Conservation (phyloP, 768 basidiomycete species). For the Nidularia sp. region DNA sequence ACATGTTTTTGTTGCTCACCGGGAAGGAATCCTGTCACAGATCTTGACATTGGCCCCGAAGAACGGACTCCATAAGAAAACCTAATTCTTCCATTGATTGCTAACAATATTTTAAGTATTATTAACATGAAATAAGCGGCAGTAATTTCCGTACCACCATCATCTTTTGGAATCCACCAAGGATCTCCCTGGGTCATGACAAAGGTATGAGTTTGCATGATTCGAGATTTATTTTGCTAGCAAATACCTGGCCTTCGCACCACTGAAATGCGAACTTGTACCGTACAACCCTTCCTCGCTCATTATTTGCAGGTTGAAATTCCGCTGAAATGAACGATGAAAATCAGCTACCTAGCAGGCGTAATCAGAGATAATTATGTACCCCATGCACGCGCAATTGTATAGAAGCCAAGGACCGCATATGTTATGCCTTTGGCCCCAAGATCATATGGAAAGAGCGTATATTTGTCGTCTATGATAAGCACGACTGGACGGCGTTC, state of each 20-base stretch:
- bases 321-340: slow-evolving; percentile 42
- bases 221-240: not conserved
- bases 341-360: not conserved
- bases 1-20: too few relatives aligned
- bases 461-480: slow-evolving; percentile 72
- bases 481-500: slow-evolving; percentile 61
- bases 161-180: slow-evolving; percentile 33
- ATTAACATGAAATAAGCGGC: too few relatives aligned
- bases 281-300: slow-evolving; percentile 53
- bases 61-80: too few relatives aligned
- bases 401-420: slow-evolving; percentile 67
- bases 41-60: too few relatives aligned
- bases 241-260: slow-evolving; percentile 63
- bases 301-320: slow-evolving; percentile 47
- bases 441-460: slow-evolving; percentile 69
- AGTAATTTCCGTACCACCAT: not conserved
- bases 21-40: too few relatives aligned
- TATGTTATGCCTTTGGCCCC: slow-evolving; percentile 37
- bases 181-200: slow-evolving; percentile 30
- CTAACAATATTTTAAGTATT: too few relatives aligned
- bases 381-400: slow-evolving; percentile 72
- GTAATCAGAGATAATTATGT: slow-evolving; percentile 13
- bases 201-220: not conserved
- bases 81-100: too few relatives aligned
- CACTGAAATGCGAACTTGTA: slow-evolving; percentile 86